A percentile compares a stretch with the other conserved stretches of the same genome.
These are phyloP conservation scores for Huntiella decipiens DNA, from an alignment of 2,329 filamentous ascomycete genomes.

Conservation along the genomic window DNA sequence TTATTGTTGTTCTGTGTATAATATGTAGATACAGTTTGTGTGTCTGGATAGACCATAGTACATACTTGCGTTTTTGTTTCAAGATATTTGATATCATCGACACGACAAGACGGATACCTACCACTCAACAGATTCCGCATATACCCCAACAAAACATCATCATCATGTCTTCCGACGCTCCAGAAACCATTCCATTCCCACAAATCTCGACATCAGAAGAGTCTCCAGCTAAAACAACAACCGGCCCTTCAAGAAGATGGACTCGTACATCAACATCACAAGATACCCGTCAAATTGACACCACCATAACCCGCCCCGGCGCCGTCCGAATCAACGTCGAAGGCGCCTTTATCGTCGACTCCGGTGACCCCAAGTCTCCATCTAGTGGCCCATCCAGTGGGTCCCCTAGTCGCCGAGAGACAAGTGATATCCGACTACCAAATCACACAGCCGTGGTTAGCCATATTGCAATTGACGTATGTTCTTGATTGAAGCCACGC, in stretches of 20 bases:
- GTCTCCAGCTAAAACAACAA: background rate
- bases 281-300: conserved; percentile 37
- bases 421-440: conserved; percentile 84
- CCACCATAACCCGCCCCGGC: conserved; percentile 41
- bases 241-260: conserved; percentile 4
- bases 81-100: too few species aligned
- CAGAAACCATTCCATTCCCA: background rate
- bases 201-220: background rate
- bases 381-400: conserved; percentile 17
- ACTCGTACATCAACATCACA: conserved; percentile 4
- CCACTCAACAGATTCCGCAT: too few species aligned
- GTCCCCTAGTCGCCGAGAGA: conserved; percentile 39
- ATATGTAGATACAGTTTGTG: too few species aligned
- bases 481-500: conserved; percentile 18
- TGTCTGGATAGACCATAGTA: too few species aligned
- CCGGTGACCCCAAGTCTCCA: conserved; percentile 41
- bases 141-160: background rate
- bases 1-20: too few species aligned
- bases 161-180: background rate
- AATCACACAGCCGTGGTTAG: conserved; percentile 91
- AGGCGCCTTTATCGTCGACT: conserved; percentile 86
- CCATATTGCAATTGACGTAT: conserved; percentile 89
- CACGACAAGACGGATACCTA: too few species aligned
- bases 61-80: too few species aligned
- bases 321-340: conserved; percentile 89